Evolutionary conservation across 768 basidiomycete species (phyloP).

Genomic region (Mycena metata): DNA sequence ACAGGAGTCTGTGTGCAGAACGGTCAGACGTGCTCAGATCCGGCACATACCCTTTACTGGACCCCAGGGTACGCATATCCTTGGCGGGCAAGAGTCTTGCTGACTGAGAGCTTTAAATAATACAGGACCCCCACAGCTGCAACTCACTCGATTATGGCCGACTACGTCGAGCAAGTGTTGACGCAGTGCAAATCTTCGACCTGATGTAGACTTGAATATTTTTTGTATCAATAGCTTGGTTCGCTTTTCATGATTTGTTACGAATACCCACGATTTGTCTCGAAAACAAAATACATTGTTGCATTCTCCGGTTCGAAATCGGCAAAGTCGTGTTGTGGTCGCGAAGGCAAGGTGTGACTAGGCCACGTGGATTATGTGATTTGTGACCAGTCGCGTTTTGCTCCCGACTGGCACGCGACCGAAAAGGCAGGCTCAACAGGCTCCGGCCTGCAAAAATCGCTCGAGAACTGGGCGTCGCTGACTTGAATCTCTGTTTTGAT

Average conservation of each 20-base stretch:
- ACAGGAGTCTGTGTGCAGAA: slow-evolving; percentile 34
- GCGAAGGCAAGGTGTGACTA: too few species aligned
- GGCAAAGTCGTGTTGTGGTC: too few species aligned
- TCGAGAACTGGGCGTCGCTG: background rate
- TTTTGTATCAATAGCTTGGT: slow-evolving; percentile 12
- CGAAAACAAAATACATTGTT: too few species aligned
- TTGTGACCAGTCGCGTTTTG: too few species aligned
- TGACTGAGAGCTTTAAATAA: background rate
- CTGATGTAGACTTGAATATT: slow-evolving; percentile 4
- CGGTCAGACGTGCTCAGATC: slow-evolving; percentile 43
- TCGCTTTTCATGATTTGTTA: background rate
- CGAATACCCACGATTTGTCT: background rate
- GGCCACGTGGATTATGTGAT: too few species aligned
- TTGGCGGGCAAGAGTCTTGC: background rate
- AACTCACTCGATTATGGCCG: slow-evolving; percentile 31
- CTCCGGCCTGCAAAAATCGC: too few species aligned
- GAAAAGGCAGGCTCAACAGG: too few species aligned
- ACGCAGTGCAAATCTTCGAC: slow-evolving; percentile 28
- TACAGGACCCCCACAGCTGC: slow-evolving; percentile 30
- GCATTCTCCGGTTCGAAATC: too few species aligned
- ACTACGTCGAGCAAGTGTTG: slow-evolving; percentile 29
- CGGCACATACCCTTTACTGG: slow-evolving; percentile 59
- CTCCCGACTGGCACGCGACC: too few species aligned
- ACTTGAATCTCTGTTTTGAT: background rate
- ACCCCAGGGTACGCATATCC: slow-evolving; percentile 50